Conservation (phyloP, 495 filamentous ascomycete species). For the Hypoxylon fuscum region DNA sequence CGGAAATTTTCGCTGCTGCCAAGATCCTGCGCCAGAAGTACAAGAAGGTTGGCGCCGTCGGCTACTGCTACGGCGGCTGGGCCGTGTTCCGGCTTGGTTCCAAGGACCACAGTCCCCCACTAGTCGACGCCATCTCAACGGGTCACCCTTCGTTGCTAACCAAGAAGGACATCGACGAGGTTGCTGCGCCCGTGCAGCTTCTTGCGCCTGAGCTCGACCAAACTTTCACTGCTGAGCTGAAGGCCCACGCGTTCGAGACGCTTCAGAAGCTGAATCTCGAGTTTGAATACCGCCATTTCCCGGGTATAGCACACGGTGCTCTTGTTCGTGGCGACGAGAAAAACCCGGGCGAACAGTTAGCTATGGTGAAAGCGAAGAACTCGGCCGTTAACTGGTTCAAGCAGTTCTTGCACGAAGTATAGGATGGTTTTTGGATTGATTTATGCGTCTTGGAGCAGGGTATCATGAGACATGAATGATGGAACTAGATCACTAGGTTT, state of each 20-base stretch:
- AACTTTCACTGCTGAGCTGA: slow-evolving; percentile 60
- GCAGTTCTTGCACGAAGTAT: slow-evolving; percentile 46
- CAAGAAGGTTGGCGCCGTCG: slow-evolving; percentile 61
- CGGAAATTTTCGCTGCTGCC: slow-evolving; percentile 63
- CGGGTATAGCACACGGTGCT: slow-evolving; percentile 62
- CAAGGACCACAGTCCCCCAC: slow-evolving; percentile 42
- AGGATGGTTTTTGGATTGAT: too few species aligned
- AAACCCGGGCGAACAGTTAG: slow-evolving; percentile 53
- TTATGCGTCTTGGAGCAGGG: too few species aligned
- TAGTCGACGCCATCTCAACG: slow-evolving; percentile 65
- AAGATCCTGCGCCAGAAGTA: slow-evolving; percentile 52
- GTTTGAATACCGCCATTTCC: slow-evolving; percentile 68
- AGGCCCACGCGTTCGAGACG: slow-evolving; percentile 52
- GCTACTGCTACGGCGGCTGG: slow-evolving; percentile 72
- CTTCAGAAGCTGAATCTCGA: slow-evolving; percentile 54
- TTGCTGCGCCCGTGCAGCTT: slow-evolving; percentile 65
- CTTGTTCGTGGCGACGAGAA: slow-evolving; percentile 55
- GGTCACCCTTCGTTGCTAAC: slow-evolving; percentile 63
- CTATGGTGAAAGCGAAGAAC: slow-evolving; percentile 59
- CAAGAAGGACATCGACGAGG: slow-evolving; percentile 59
- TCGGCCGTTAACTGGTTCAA: slow-evolving; percentile 54
- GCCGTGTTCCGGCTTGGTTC: slow-evolving; percentile 58
- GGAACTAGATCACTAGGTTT: too few species aligned
- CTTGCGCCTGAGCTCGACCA: slow-evolving; percentile 66
- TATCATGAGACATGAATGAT: too few species aligned